Conservation (phyloP, 164 flowering plant species). For the Dillenia turbinata region DNA sequence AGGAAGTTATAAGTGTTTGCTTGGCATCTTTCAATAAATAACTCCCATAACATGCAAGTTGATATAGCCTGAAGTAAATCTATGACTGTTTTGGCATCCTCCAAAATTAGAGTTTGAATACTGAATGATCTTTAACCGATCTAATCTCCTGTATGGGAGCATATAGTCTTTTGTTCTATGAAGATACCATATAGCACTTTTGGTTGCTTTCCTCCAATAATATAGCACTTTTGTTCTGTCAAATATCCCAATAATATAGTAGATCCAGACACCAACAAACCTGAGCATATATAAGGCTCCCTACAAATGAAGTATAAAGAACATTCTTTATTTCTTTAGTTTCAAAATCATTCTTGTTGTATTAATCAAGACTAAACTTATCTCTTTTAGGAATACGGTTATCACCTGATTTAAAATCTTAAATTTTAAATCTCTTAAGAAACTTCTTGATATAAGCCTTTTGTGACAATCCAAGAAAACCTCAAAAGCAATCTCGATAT, state of each 20-base stretch:
- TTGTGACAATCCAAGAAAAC: neutral
- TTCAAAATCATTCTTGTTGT: neutral
- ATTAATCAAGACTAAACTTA: neutral
- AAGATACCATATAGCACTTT: neutral
- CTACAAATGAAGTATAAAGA: neutral
- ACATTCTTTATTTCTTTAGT: neutral
- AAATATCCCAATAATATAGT: neutral
- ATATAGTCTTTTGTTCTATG: neutral
- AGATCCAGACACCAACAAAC: neutral
- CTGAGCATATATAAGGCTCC: neutral
- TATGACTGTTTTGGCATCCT: neutral
- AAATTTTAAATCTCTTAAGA: neutral
- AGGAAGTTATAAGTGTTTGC: neutral
- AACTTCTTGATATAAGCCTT: neutral
- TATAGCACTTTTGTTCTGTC: neutral
- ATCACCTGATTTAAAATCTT: neutral
- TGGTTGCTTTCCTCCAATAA: no score
- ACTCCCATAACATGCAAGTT: neutral
- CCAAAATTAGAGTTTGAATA: neutral
- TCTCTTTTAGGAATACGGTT: neutral
- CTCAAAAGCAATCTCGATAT: neutral
- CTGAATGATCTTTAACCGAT: neutral
- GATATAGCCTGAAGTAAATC: conserved; percentile 1
- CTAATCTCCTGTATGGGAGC: neutral
- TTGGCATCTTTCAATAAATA: neutral